Percentiles rank a stretch among this genome's conserved stretches.
These are phyloP conservation scores for Hebeloma cylindrosporum DNA, from an alignment of 768 basidiomycete genomes.

Conservation along the genomic window DNA sequence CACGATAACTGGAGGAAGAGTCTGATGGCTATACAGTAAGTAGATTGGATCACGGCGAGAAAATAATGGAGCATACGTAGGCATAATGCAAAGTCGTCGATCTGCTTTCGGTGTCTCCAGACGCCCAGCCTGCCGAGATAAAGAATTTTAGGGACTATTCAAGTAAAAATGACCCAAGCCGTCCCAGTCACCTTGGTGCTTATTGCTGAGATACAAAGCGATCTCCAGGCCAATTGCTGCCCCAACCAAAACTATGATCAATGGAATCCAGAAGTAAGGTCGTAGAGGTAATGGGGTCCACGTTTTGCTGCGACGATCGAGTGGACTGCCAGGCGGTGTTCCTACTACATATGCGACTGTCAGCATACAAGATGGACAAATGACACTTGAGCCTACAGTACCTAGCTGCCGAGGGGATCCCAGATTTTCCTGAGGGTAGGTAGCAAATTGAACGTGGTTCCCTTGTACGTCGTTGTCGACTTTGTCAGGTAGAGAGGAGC, in stretches of 20 bases:
- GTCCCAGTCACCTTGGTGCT: slow-evolving; percentile 39
- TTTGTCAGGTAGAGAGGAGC: too few species aligned
- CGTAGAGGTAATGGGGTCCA: slow-evolving; percentile 49
- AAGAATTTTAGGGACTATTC: not conserved
- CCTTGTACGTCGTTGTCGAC: not conserved
- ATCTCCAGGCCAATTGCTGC: slow-evolving; percentile 48
- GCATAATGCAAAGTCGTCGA: slow-evolving; percentile 49
- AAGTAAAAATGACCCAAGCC: too few species aligned
- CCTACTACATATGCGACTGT: not conserved
- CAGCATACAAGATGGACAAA: too few species aligned
- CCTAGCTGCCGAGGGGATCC: slow-evolving; percentile 1
- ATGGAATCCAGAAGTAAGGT: slow-evolving; percentile 46
- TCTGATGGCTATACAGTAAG: slow-evolving; percentile 30
- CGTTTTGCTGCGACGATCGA: not conserved
- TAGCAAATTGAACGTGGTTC: slow-evolving; percentile 18
- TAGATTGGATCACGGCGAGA: not conserved
- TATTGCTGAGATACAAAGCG: slow-evolving; percentile 45
- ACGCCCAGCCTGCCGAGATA: slow-evolving; percentile 41
- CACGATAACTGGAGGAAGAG: slow-evolving; percentile 50
- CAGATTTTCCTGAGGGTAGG: slow-evolving; percentile 6
- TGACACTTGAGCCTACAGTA: too few species aligned
- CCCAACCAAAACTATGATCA: slow-evolving; percentile 36
- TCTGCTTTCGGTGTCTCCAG: slow-evolving; percentile 32
- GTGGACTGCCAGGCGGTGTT: not conserved
- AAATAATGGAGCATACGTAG: slow-evolving; percentile 39